Percentiles rank a stretch among this genome's conserved stretches.
Conservation (phyloP, 2,329 filamentous ascomycete species). For the Albifimbria verrucaria region DNA sequence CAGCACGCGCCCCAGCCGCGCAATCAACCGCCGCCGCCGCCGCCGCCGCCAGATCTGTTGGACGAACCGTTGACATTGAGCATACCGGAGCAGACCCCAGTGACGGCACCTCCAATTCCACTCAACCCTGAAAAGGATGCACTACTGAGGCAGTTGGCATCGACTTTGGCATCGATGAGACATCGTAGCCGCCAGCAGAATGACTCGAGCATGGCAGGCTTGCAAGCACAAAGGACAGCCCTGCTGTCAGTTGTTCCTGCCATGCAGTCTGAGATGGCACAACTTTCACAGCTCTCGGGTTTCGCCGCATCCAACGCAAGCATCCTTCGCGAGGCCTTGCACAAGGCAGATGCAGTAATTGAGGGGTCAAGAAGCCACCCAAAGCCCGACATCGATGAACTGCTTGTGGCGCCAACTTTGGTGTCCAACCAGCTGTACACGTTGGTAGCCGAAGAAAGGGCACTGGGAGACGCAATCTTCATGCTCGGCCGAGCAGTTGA, state of each 20-base stretch:
- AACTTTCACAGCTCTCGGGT: constrained; percentile 67
- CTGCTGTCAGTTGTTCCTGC: constrained; percentile 66
- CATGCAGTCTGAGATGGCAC: constrained; percentile 70
- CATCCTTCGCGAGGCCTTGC: constrained; percentile 73
- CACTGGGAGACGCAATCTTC: constrained; percentile 82
- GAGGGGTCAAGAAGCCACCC: constrained; percentile 65
- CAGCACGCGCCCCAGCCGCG: constrained; percentile 8
- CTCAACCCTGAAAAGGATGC: constrained; percentile 95
- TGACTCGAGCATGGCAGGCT: constrained; percentile 67
- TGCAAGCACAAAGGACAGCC: constrained; percentile 75
- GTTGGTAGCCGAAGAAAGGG: constrained; percentile 83
- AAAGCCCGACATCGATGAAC: constrained; percentile 78
- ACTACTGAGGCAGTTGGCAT: constrained; percentile 72
- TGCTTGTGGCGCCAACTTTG: constrained; percentile 89
- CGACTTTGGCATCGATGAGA: constrained; percentile 65
- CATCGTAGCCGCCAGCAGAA: constrained; percentile 69
- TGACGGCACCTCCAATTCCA: constrained; percentile 79
- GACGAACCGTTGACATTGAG: constrained; percentile 54
- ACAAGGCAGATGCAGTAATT: constrained; percentile 75
- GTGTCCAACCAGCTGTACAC: constrained; percentile 91
- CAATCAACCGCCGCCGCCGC: constrained; percentile 16
- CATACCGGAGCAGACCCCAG: constrained; percentile 43
- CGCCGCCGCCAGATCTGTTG: constrained; percentile 48
- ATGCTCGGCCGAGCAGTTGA: constrained; percentile 74
- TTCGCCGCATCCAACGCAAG: constrained; percentile 73